Evolutionary conservation across 345 rosid species (phyloP), one percentile per base, ranked within the genome.

Genomic region (Tarenaya hassleriana): DNA sequence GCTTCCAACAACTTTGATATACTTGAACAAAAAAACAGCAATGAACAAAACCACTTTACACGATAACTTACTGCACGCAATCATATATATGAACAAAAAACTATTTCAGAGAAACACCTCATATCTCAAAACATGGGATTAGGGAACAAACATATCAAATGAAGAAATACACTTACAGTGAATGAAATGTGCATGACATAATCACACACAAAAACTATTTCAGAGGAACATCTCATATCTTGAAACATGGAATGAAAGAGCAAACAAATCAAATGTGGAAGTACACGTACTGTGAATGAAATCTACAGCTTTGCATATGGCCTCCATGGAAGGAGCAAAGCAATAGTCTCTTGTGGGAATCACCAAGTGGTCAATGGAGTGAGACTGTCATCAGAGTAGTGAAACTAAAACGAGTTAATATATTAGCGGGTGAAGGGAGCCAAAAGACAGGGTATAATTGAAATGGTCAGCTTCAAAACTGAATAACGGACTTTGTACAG

Each of bases 281-380:
- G 35, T 40, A 47, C 13, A 24, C 29, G 2, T 5, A 37, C 99
- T 51, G 47, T 74, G 85, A 50, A 94, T 83, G 47, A 94, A 94
- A 24, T 78, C 89, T 40, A 88, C 91, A 41, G 99, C 99, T 66
- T 62, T 88, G 69, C 79, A 78, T 61, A 86, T 81, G 39, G 84
- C 84, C 64, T 61, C 67, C 71, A 88, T 59, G 16, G 91, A 80
- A 18, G 99, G 99, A 47, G 97, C 99, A 80, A 88, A 92, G 66
- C 82, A 92, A 70, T 92, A 92, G 66, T 92, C 99, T 66, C 95
- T 80, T 12, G 99, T 92, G 52, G 99, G 94, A 56, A 92, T 80
- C 71, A 92, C 89, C 75, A 94, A 72, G 76, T 94, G 99, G 55
- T 83, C 73, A 76, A 94, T 88, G 69, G 70, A 73, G 63, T 75